These are phyloP conservation scores for Fusarium nygamai DNA, from an alignment of 2,329 filamentous ascomycete genomes.

Conservation along the genomic window DNA sequence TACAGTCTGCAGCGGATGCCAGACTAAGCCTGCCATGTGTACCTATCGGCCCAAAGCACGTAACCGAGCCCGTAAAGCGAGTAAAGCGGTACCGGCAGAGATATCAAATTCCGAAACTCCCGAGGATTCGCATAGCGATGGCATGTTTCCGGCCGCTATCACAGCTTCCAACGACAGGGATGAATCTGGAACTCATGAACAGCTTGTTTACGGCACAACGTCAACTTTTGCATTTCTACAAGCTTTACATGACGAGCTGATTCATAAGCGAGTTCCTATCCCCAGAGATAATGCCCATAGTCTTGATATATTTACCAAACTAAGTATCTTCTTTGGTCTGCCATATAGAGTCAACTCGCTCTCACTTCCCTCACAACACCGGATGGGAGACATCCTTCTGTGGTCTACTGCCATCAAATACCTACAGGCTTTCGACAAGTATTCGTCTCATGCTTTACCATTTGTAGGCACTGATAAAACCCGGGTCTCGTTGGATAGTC, in stretches of 20 bases:
- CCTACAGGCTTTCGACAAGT: fast-evolving
- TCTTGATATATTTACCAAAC: neutral
- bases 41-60: neutral
- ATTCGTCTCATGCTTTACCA: neutral
- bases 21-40: fast-evolving
- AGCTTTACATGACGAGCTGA: neutral
- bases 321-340: neutral
- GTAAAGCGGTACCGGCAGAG: fast-evolving
- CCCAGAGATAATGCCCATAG: neutral
- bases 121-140: neutral
- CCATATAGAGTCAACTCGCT: too few species aligned
- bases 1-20: neutral
- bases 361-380: too few species aligned
- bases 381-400: neutral
- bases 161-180: neutral
- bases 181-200: fast-evolving
- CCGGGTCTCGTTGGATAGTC: fast-evolving
- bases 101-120: fast-evolving
- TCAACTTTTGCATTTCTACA: neutral
- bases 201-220: neutral
- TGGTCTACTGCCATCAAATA: fast-evolving
- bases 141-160: too few species aligned
- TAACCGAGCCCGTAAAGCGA: too few species aligned
- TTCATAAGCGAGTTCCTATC: too few species aligned
- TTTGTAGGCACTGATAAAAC: too few species aligned